Percentiles rank a stretch among this genome's conserved stretches.
Evolutionary conservation across 306 rosid species (phyloP).

Genomic region (Ochetophila trinervis): DNA sequence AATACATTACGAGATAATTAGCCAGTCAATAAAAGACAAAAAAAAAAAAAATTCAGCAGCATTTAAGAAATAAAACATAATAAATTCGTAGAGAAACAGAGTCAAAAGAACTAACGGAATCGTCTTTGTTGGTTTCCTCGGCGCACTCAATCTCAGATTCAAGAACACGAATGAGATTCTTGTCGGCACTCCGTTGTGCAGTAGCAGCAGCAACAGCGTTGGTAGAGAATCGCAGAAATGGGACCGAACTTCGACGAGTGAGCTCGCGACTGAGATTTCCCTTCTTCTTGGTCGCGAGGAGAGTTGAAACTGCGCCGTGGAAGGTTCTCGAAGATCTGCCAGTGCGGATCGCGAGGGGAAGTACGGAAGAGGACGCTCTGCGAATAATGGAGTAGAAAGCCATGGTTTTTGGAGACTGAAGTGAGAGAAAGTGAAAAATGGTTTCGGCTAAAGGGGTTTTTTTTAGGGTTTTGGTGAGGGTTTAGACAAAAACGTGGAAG

Average conservation of each 20-base stretch:
- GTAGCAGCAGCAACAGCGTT: conserved; percentile 24
- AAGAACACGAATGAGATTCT: conserved; percentile 36
- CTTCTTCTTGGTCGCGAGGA: conserved; percentile 24
- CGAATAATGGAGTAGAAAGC: conserved; percentile 60
- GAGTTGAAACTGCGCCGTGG: conserved; percentile 38
- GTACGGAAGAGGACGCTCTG: conserved; percentile 43
- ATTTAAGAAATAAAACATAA: background rate
- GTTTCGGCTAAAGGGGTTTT: background rate
- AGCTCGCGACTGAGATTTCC: conserved; percentile 17
- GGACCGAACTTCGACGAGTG: conserved; percentile 25
- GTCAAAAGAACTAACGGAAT: conserved; percentile 12
- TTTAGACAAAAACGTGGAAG: no score
- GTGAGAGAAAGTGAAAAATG: background rate
- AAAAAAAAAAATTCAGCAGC: background rate
- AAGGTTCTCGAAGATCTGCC: conserved; percentile 41
- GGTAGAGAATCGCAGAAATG: conserved; percentile 43
- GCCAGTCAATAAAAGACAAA: background rate
- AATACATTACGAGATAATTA: no score
- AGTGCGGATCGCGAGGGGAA: conserved; percentile 45
- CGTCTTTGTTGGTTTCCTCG: conserved; percentile 19
- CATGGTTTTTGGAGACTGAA: conserved; percentile 25
- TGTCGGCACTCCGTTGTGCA: conserved; percentile 31
- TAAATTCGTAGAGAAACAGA: conserved; percentile 1
- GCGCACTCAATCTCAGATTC: conserved; percentile 62
- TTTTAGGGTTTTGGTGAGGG: conserved; percentile 1